These are phyloP conservation scores for Capsicum rhomboideum DNA, from an alignment of 257 asterid genomes.

Conservation along the genomic window DNA sequence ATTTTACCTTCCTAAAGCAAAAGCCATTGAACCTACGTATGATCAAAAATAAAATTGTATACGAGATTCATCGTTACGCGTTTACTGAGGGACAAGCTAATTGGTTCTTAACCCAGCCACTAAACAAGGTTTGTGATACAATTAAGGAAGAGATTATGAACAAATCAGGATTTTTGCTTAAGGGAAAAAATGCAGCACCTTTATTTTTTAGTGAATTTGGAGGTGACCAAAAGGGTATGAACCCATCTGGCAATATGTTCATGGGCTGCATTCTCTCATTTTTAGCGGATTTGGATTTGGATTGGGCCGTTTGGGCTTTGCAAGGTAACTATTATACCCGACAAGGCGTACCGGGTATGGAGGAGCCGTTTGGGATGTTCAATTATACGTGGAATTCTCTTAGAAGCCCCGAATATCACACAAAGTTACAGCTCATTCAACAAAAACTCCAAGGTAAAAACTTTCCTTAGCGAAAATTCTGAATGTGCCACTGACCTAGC, in stretches of 20 bases:
- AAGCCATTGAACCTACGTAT: constrained; percentile 14
- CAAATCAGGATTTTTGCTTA: constrained; percentile 29
- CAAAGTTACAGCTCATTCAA: constrained; percentile 31
- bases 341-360: constrained; percentile 20
- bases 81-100: constrained; percentile 15
- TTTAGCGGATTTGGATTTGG: constrained; percentile 50
- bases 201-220: constrained; percentile 66
- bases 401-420: constrained; percentile 27
- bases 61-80: constrained; percentile 44
- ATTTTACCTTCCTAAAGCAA: constrained; percentile 24
- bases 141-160: constrained; percentile 4
- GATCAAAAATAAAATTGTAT: constrained; percentile 32
- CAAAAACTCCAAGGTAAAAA: constrained; percentile 50
- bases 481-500: too few species aligned
- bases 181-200: constrained; percentile 28
- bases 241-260: constrained; percentile 41
- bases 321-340: constrained; percentile 60
- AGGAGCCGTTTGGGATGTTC: constrained; percentile 44
- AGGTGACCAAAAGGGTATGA: constrained; percentile 25
- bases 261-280: constrained; percentile 45
- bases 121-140: constrained; percentile 19
- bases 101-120: constrained; percentile 12
- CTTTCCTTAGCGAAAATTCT: too few species aligned
- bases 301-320: constrained; percentile 74
- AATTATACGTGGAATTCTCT: constrained; percentile 35